Percentiles rank a stretch among this genome's conserved stretches.
phyloP scores from a whole-genome alignment of 352 stramenopile genomes.

The Phytophthora syringae region DNA sequence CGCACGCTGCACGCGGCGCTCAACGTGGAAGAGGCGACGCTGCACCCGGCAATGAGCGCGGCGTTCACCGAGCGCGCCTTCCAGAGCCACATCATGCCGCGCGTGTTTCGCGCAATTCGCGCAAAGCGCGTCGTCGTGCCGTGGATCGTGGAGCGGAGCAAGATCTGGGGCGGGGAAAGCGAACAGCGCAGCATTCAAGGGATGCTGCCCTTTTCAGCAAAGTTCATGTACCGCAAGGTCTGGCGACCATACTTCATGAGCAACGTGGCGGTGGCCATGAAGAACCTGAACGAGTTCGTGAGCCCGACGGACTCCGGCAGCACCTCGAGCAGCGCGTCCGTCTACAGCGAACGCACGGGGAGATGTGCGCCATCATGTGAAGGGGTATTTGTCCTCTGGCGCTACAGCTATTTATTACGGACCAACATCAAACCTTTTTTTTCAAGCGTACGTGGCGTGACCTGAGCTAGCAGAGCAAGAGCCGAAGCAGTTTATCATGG shows the following conservation, averaged over 20 bases:
- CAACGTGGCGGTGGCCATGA: slow-evolving; percentile 82
- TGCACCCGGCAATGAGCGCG: slow-evolving; percentile 61
- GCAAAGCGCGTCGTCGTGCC: slow-evolving; percentile 83
- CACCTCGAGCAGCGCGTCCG: slow-evolving; percentile 25
- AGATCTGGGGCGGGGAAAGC: slow-evolving; percentile 79
- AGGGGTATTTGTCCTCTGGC: slow-evolving; percentile 14
- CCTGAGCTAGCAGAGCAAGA: slow-evolving; percentile 22
- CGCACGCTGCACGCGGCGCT: slow-evolving; percentile 69
- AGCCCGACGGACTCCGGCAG: slow-evolving; percentile 27
- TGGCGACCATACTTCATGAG: slow-evolving; percentile 85
- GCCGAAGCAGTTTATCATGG: slow-evolving; percentile 23
- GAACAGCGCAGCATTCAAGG: slow-evolving; percentile 74
- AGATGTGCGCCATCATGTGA: slow-evolving; percentile 50
- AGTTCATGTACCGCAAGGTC: slow-evolving; percentile 86
- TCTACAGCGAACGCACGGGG: slow-evolving; percentile 43
- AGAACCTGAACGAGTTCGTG: slow-evolving; percentile 81
- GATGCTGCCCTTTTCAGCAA: slow-evolving; percentile 78
- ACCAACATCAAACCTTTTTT: slow-evolving; percentile 29
- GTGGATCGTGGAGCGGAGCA: slow-evolving; percentile 87
- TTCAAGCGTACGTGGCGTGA: slow-evolving; percentile 26
- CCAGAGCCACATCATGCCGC: slow-evolving; percentile 75
- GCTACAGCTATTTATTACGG: slow-evolving; percentile 51
- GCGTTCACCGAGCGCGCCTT: slow-evolving; percentile 83
- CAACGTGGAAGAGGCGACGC: slow-evolving; percentile 76
- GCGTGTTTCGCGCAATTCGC: slow-evolving; percentile 77